phyloP scores from a whole-genome alignment of 306 rosid genomes.

The Begonia peltatifolia region DNA sequence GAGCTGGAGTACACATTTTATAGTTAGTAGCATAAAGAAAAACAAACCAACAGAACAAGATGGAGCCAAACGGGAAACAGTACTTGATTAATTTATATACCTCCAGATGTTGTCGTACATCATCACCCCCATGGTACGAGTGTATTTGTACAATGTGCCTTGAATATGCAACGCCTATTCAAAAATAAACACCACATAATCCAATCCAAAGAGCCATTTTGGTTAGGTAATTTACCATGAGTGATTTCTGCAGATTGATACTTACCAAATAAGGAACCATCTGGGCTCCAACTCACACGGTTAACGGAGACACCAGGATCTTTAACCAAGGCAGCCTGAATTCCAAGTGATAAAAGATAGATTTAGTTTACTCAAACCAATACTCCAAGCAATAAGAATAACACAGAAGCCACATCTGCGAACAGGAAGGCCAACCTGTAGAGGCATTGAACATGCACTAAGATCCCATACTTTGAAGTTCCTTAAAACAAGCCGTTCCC shows the following conservation, averaged over 20 bases:
- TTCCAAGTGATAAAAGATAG: conserved; percentile 15
- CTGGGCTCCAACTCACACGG: conserved; percentile 98
- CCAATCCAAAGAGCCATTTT: not conserved
- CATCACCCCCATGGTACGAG: conserved; percentile 66
- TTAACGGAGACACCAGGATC: conserved; percentile 90
- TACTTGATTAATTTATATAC: conserved; percentile 17
- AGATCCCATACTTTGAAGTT: conserved; percentile 97
- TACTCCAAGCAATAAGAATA: no score
- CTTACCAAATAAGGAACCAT: conserved; percentile 86
- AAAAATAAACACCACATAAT: not conserved
- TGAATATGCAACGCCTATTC: conserved; percentile 79
- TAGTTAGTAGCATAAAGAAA: conserved; percentile 4
- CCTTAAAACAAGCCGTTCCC: conserved; percentile 64
- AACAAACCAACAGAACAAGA: conserved; percentile 8
- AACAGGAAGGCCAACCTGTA: conserved; percentile 45
- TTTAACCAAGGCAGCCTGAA: conserved; percentile 85
- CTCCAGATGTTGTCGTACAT: conserved; percentile 72
- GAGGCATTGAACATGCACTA: conserved; percentile 72
- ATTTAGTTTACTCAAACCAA: conserved; percentile 4
- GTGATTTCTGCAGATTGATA: conserved; percentile 11
- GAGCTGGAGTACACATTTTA: conserved; percentile 34
- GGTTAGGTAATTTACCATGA: not conserved
- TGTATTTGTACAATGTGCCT: conserved; percentile 95
- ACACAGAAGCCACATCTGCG: no score
- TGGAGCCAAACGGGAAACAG: conserved; percentile 3